phyloP scores from a whole-genome alignment of 768 basidiomycete genomes.

The Fomitopsis serialis region DNA sequence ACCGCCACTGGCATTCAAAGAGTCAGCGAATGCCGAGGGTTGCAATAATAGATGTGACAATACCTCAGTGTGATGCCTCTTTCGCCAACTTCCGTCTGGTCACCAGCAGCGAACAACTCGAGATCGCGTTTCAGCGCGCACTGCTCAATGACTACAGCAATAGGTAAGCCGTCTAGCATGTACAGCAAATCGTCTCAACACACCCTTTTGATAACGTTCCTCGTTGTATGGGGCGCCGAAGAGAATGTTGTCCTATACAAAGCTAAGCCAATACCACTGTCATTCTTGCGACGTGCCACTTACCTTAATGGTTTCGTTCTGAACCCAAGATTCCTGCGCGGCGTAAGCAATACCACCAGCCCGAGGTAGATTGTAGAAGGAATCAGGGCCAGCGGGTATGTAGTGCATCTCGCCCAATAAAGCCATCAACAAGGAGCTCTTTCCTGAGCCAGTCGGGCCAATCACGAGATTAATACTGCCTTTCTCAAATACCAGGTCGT shows the following conservation, averaged over 20 bases:
- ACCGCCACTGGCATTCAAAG: slow-evolving; percentile 30
- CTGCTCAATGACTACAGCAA: slow-evolving; percentile 27
- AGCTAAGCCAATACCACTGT: too few species aligned
- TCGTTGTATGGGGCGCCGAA: neutral
- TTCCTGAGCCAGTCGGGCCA: slow-evolving; percentile 54
- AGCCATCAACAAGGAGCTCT: slow-evolving; percentile 47
- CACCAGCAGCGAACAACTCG: slow-evolving; percentile 41
- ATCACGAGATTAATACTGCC: slow-evolving; percentile 50
- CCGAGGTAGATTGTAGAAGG: slow-evolving; percentile 69
- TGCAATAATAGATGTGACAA: neutral
- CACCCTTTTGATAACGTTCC: neutral
- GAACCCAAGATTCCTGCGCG: slow-evolving; percentile 81
- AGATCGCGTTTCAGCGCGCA: slow-evolving; percentile 41
- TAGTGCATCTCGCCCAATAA: slow-evolving; percentile 56
- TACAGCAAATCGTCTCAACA: neutral
- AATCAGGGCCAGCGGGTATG: slow-evolving; percentile 39
- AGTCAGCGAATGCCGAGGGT: slow-evolving; percentile 6
- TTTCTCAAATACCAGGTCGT: slow-evolving; percentile 45
- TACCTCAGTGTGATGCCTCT: slow-evolving; percentile 44
- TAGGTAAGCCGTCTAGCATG: neutral
- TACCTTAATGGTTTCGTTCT: slow-evolving; percentile 70
- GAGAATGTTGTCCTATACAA: neutral
- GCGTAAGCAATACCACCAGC: slow-evolving; percentile 69
- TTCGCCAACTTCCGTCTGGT: slow-evolving; percentile 52
- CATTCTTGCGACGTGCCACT: slow-evolving; percentile 36